phyloP scores from a whole-genome alignment of 345 rosid species.

The Rhodamnia argentea region DNA sequence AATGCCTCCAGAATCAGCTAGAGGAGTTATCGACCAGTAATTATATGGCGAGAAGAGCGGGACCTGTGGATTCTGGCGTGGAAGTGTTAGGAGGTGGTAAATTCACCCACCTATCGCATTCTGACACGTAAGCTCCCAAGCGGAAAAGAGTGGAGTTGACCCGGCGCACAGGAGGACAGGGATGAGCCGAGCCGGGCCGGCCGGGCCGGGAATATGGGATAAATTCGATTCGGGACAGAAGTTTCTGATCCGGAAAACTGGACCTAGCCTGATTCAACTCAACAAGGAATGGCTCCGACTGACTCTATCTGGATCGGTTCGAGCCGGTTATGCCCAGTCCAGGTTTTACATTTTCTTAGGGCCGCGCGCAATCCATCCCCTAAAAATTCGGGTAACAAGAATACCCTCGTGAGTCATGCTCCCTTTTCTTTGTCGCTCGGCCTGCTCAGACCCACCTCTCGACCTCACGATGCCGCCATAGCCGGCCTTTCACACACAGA shows the following conservation, averaged over 20 bases:
- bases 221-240: neutral
- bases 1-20: neutral
- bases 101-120: neutral
- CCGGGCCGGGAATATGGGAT: neutral
- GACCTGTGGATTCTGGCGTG: neutral
- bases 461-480: neutral
- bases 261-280: neutral
- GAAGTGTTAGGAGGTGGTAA: neutral
- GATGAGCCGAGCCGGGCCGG: neutral
- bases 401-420: neutral
- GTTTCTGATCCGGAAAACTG: neutral
- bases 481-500: neutral
- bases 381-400: neutral
- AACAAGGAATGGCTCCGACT: neutral
- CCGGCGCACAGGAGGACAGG: neutral
- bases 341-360: neutral
- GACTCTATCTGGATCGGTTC: neutral
- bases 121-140: neutral
- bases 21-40: neutral
- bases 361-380: neutral
- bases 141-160: neutral
- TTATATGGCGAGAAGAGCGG: neutral
- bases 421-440: neutral
- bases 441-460: neutral
- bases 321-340: neutral